Evolutionary conservation across 148 eudicot species (phyloP), one percentile per base, ranked within the genome.

Genomic region (Pharnaceum exiguum): DNA sequence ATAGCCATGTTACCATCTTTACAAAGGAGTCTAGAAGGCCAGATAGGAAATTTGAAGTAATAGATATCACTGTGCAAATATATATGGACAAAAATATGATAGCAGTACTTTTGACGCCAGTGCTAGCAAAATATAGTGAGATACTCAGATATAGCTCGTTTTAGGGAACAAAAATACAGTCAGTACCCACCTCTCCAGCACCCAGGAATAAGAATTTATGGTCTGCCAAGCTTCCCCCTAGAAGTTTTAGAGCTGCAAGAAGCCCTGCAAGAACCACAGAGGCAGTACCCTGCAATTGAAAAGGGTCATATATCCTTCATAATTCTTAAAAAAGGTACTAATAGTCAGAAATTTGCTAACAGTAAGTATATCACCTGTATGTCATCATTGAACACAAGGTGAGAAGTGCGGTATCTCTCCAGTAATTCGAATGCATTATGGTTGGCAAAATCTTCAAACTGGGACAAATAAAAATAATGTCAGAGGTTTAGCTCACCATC

Each of bases 361-460:
- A 55, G 65, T 33, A 51, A 29, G 1, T n/a, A 5, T 30, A 32
- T 21, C 60, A 89, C 97, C 95, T 90, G 97, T 57, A 90, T 90
- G 71, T 90, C 97, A 70, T 86, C 95, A 52, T 90, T 90, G 71
- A 90, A 90, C 39, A 84, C 95, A 42, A 90, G 95, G 75, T 90
- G 97, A 44, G 77, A 67, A 21, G 66, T 72, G 55, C 87, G 84
- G 71, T 90, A 86, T 65, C 73, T 84, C 24, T 70, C 73, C 60
- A 90, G 77, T 73, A 90, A 62, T 60, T 78, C 84, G 51, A 90
- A 86, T 12, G 97, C 97, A 53, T 90, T 90, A 65, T 90, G 97
- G 79, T 90, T 90, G 51, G 91, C 97, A 63, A 90, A 90, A 75
- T 90, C 97, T 80, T 90, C 97, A 69, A 86, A 90, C 95, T 90